Conservation (phyloP, 768 basidiomycete species). For the Phlebiopsis flavidoalba region DNA sequence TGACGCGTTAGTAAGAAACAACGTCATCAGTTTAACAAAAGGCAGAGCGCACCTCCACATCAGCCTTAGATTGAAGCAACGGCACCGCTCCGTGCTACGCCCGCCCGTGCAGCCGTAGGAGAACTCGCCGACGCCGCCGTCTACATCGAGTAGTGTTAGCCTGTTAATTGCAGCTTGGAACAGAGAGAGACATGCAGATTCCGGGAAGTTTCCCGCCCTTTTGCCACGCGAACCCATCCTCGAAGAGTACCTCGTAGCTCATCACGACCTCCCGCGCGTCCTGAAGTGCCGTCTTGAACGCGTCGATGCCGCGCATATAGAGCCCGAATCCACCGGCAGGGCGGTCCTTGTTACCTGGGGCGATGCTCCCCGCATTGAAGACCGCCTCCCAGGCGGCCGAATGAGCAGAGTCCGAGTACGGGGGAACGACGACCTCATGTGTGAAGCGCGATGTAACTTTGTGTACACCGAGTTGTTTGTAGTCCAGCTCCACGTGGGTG, state of each 20-base stretch:
- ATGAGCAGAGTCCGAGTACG: constrained; percentile 6
- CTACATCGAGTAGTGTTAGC: constrained; percentile 22
- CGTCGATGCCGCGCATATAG: constrained; percentile 52
- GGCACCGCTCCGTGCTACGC: constrained; percentile 52
- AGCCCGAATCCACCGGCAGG: constrained; percentile 66
- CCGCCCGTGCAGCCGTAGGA: constrained; percentile 70
- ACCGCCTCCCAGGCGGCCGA: constrained; percentile 53
- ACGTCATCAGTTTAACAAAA: not conserved
- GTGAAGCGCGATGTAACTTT: constrained; percentile 35
- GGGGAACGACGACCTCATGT: constrained; percentile 26
- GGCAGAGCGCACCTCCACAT: constrained; percentile 66
- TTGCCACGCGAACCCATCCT: constrained; percentile 59
- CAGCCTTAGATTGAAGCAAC: constrained; percentile 62
- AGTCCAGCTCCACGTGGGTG: constrained; percentile 30
- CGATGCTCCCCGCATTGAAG: constrained; percentile 58
- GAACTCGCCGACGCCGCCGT: constrained; percentile 49
- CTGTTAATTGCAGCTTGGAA: not conserved
- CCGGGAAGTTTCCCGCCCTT: constrained; percentile 78
- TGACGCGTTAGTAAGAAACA: not conserved
- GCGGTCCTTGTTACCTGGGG: constrained; percentile 37
- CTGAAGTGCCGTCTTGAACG: constrained; percentile 32
- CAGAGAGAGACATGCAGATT: constrained; percentile 40
- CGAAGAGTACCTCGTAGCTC: constrained; percentile 63
- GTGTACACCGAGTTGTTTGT: constrained; percentile 45
- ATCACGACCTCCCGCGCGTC: constrained; percentile 52